A percentile compares a stretch with the other conserved stretches of the same genome.
phyloP scores from a whole-genome alignment of 805 yeast species.

The Jamesozyma piceae region DNA sequence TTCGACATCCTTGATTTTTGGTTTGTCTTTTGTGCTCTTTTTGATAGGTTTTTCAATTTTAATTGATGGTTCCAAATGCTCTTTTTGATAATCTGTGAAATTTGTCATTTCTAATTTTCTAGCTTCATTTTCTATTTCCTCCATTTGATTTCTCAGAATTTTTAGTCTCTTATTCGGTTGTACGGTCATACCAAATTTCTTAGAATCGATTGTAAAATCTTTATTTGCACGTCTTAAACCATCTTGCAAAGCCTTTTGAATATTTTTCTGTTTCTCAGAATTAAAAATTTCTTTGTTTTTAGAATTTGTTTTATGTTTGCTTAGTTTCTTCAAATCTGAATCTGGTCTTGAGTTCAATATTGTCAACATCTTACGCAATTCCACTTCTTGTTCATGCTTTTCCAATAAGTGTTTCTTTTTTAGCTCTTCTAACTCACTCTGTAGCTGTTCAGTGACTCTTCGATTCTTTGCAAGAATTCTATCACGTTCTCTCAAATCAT shows the following conservation, averaged over 20 bases:
- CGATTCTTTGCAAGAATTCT: slow-evolving; percentile 54
- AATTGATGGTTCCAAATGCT: slow-evolving; percentile 11
- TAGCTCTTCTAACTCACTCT: slow-evolving; percentile 57
- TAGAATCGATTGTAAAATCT: slow-evolving; percentile 33
- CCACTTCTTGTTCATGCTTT: slow-evolving; percentile 67
- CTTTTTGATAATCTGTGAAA: slow-evolving; percentile 43
- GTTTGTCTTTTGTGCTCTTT: slow-evolving; percentile 5
- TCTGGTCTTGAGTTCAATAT: slow-evolving; percentile 39
- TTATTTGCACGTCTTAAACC: slow-evolving; percentile 32
- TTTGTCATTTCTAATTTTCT: slow-evolving; percentile 79
- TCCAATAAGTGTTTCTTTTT: slow-evolving; percentile 51
- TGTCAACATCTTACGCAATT: slow-evolving; percentile 63
- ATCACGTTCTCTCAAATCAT: slow-evolving; percentile 64
- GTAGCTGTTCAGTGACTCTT: slow-evolving; percentile 50
- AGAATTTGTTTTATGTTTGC: slow-evolving; percentile 6
- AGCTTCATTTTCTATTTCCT: slow-evolving; percentile 73
- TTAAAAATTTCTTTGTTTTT: slow-evolving; percentile 9
- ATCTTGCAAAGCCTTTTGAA: slow-evolving; percentile 26
- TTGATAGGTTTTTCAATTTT: slow-evolving; percentile 3
- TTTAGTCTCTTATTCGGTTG: slow-evolving; percentile 74
- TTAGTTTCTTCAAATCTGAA: slow-evolving; percentile 10
- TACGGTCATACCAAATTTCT: slow-evolving; percentile 33
- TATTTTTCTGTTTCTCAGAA: slow-evolving; percentile 24
- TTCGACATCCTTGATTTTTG: slow-evolving; percentile 21
- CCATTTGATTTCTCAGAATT: slow-evolving; percentile 74